Base-by-base conservation (phyloP, 2,329 filamentous ascomycete genomes). In the Periconia sp. region DNA sequence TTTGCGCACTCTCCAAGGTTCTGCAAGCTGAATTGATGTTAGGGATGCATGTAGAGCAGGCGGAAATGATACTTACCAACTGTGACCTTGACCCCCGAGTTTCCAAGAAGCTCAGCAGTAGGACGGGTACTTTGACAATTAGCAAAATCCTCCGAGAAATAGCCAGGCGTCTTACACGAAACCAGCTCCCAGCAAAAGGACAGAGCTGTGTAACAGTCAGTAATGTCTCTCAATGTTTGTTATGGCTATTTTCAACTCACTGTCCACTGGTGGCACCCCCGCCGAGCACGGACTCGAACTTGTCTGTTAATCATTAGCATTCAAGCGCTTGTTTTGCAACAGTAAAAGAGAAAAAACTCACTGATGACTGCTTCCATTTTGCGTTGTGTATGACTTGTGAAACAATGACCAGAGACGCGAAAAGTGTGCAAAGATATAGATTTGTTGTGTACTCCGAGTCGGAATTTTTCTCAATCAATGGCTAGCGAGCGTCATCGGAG, bases 1-100 rank as follows among this genome's bases (percentile, higher is more conserved):
- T 85, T 82, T 95, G 79, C 53, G 92, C 91, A 50, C 80, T 85
- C 65, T 87, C 85, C 52, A 96, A 82, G 43, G 89, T 93, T 74
- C 92, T 82, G 83, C 91, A 96, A 65, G 92, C 90, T 91, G 62
- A 13, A 18, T 9, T 18, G 15, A 19, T 15, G 40, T 59, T 47
- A 53, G 37, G 15, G 35, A 19, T 23, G 49, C 18, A 14, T 27
- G 15, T 23, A 13, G 23, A 44, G 19, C 14, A 5, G 31, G 27
- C 3, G n/a, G 41, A 30, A 31, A 46, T 11, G 17, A 15, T 3
- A 58, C 74, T 54, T 73, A 81, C 80, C 80, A 66, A 86, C 82
- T 53, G 82, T 82, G 61, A 85, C 82, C 40, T 78, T 72, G 65
- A 86, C 77, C 56, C 81, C 81, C 52, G 79, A 77, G 69, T 85